Evolutionary conservation across 2,329 filamentous ascomycete species (phyloP), one percentile per base, ranked within the genome.

Genomic region (Paraconiothyrium sp.): DNA sequence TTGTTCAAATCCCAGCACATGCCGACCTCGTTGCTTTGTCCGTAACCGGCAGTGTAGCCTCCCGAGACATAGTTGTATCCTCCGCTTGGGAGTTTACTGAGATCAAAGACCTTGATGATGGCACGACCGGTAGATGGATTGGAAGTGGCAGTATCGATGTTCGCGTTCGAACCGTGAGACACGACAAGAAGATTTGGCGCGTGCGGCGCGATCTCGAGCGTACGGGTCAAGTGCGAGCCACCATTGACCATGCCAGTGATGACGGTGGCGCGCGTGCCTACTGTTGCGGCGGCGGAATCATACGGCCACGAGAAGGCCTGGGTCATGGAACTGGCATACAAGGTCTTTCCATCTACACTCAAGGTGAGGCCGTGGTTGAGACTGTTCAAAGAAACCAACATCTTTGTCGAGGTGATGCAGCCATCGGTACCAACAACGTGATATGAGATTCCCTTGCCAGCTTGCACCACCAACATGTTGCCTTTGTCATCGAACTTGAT

Each of bases 21-120:
- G 11, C 90, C 90, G 10, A 92, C 89, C 1, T 89, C 88, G 72
- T 93, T 92, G 54, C 90, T 84, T 62, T 93, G 81, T 5, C 90
- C 90, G 86, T 89, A 92, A 10, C 89, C 85, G 68, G 73, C 79
- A 67, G 79, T 76, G 30, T 80, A 73, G 14, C 84, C 84, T 14
- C 81, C 81, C 51, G 81, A 88, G 63, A 85, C 78, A 71, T 82
- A 85, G 60, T 83, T 79, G 64, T 84, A 84, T 9, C 72, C 72
- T 22, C 71, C 74, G 39, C 75, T 76, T 14, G 75, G 71, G 30
- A 76, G 47, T 47, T 80, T 77, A 54, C 70, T 79, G 54, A 87
- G 71, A 66, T 86, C 81, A 72, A 87, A 88, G 51, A 86, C 85
- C 64, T 88, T 89, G 70, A 93, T 84, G 71, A 91, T 89, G 30